Percentiles rank a stretch among this genome's conserved stretches.
Conservation (phyloP, 768 basidiomycete species). For the Auriscalpium microsporum region DNA sequence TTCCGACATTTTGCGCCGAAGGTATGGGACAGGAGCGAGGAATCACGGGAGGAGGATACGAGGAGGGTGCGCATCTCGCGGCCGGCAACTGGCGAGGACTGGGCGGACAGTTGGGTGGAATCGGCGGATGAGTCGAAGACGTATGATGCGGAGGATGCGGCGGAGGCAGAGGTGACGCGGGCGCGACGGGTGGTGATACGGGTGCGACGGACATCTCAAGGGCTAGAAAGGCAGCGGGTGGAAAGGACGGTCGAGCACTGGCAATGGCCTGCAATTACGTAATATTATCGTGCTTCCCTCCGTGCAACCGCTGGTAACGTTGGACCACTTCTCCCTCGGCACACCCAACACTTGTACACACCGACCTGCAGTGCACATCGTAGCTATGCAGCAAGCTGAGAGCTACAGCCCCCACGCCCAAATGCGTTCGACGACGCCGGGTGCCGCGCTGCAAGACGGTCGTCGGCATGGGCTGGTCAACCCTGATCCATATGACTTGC, state of each 20-base stretch:
- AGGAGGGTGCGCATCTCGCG: conserved; percentile 29
- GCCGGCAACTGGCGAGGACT: conserved; percentile 32
- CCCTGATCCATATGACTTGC: no score
- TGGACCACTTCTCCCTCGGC: no score
- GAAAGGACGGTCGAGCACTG: conserved; percentile 63
- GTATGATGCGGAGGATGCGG: conserved; percentile 14
- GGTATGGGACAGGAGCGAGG: conserved; percentile 49
- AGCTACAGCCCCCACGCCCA: no score
- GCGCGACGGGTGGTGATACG: conserved; percentile 45
- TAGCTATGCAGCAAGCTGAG: no score
- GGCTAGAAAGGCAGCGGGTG: conserved; percentile 64
- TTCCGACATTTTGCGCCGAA: conserved; percentile 58
- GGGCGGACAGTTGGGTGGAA: conserved; percentile 29
- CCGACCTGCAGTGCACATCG: no score
- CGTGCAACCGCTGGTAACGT: no score
- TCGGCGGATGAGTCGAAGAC: conserved; percentile 17
- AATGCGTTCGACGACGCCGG: no score
- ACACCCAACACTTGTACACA: no score
- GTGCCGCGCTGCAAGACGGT: no score
- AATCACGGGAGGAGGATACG: conserved; percentile 35
- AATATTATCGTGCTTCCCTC: no score
- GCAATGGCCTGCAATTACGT: conserved; percentile 35
- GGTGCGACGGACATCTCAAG: conserved; percentile 44
- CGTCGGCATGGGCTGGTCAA: no score
- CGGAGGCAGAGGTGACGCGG: conserved; percentile 33